Conservation (phyloP, 768 basidiomycete species). For the Suillus spraguei region DNA sequence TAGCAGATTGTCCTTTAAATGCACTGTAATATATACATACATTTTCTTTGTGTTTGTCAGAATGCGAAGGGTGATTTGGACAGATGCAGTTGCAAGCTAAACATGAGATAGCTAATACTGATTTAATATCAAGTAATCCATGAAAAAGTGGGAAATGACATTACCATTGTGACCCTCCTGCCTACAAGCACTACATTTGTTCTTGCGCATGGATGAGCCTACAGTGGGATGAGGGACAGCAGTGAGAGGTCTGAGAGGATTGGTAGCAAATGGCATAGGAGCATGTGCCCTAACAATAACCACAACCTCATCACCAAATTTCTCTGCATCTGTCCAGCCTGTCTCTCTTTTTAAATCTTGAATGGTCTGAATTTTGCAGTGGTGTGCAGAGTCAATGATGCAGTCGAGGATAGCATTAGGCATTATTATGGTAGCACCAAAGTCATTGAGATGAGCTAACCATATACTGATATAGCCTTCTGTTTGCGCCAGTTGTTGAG, state of each 20-base stretch:
- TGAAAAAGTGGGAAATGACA: too few species aligned
- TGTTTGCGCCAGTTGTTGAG: conserved; percentile 18
- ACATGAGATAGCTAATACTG: too few species aligned
- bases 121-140: too few species aligned
- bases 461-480: conserved; percentile 8
- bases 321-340: conserved; percentile 15
- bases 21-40: too few species aligned
- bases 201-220: too few species aligned
- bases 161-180: conserved; percentile 15
- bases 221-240: too few species aligned
- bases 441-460: conserved; percentile 9
- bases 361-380: conserved; percentile 18
- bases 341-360: conserved; percentile 22
- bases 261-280: too few species aligned
- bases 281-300: neutral
- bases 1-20: too few species aligned
- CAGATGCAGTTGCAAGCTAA: too few species aligned
- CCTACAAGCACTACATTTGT: conserved; percentile 7
- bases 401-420: conserved; percentile 16
- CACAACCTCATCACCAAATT: conserved; percentile 7
- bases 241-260: too few species aligned
- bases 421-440: conserved; percentile 20
- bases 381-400: conserved; percentile 30
- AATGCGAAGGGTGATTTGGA: too few species aligned
- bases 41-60: too few species aligned